These are phyloP conservation scores for Naegleria lovaniensis DNA, from an alignment of 208 protist genomes.

Conservation along the genomic window DNA sequence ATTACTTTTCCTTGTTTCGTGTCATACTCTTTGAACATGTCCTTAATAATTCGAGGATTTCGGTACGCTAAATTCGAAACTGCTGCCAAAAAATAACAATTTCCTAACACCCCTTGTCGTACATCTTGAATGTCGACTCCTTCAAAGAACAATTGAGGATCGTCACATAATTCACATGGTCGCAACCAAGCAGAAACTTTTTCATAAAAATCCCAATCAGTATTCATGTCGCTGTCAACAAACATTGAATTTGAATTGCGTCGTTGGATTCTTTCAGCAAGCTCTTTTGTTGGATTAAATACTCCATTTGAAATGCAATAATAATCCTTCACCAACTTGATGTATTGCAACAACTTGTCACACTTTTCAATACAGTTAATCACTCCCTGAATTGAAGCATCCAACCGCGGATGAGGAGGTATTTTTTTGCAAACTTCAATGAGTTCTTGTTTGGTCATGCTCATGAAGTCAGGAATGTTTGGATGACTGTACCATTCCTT, in stretches of 20 bases:
- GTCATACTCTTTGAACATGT: not conserved
- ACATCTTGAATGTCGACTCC: not conserved
- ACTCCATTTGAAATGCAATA: not conserved
- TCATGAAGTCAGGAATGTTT: not conserved
- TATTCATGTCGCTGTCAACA: not conserved
- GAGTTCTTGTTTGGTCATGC: not conserved
- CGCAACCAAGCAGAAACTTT: not conserved
- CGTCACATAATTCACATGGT: not conserved
- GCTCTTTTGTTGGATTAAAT: not conserved
- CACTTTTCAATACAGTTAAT: not conserved
- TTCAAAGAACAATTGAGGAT: not conserved
- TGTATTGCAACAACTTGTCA: not conserved
- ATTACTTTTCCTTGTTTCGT: conserved; percentile 51
- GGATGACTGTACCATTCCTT: not conserved
- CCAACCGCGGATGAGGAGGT: not conserved
- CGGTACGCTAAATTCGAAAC: not conserved
- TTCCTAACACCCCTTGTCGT: not conserved
- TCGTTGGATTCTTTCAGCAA: not conserved
- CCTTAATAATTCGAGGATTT: not conserved
- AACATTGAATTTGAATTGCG: not conserved
- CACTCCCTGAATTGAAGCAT: not conserved
- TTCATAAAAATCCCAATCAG: not conserved
- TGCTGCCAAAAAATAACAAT: not conserved
- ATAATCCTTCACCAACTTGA: not conserved
- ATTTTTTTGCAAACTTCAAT: not conserved